phyloP scores from a whole-genome alignment of 2,329 filamentous ascomycete species.

The Magnaporthales sp. region DNA sequence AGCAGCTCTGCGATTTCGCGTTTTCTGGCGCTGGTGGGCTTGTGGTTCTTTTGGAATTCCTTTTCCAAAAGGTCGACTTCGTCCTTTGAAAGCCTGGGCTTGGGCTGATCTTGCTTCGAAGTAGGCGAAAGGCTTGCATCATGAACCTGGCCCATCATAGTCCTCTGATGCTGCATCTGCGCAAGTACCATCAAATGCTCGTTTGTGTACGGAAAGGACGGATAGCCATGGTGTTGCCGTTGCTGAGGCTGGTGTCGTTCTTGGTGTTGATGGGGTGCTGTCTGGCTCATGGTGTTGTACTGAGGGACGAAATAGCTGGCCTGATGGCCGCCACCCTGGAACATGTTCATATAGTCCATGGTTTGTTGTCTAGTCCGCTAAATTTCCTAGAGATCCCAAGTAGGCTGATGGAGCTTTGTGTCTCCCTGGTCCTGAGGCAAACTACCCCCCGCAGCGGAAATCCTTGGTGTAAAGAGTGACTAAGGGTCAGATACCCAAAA shows the following conservation, averaged over 20 bases:
- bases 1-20: slow-evolving; percentile 52
- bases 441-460: not conserved
- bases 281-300: slow-evolving; percentile 1
- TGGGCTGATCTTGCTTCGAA: slow-evolving; percentile 34
- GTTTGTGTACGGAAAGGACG: slow-evolving; percentile 7
- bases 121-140: slow-evolving; percentile 12
- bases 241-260: slow-evolving; percentile 4
- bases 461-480: slow-evolving; percentile 3
- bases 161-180: slow-evolving; percentile 12
- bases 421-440: not conserved
- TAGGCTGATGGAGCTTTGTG: not conserved
- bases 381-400: not conserved
- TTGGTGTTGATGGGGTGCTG: slow-evolving; percentile 2
- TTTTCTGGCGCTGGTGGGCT: slow-evolving; percentile 54
- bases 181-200: slow-evolving; percentile 10
- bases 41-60: slow-evolving; percentile 56
- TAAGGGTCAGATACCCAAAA: slow-evolving; percentile 3
- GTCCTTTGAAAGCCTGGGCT: slow-evolving; percentile 47
- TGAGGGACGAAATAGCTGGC: slow-evolving; percentile 5
- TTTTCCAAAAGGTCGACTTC: slow-evolving; percentile 51
- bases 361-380: not conserved
- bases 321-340: slow-evolving; percentile 5
- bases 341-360: slow-evolving; percentile 8
- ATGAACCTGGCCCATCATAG: slow-evolving; percentile 12
- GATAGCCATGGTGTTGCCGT: slow-evolving; percentile 1